Evolutionary conservation across 2,329 filamentous ascomycete genomes (phyloP).

Genomic region (Colletotrichum aenigma): DNA sequence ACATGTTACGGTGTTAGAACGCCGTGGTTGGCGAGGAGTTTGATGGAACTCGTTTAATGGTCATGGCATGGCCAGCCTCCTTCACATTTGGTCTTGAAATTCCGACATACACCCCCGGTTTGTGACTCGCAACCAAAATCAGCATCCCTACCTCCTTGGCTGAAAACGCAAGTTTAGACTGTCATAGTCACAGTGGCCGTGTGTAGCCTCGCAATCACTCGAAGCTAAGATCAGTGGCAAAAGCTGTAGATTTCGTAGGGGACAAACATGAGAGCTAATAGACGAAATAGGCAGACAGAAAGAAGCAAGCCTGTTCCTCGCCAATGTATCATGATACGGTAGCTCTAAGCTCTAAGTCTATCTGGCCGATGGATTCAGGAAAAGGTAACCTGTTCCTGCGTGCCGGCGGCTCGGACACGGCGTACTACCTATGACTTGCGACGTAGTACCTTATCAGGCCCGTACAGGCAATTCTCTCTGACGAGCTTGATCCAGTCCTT

Average conservation of each 20-base stretch:
- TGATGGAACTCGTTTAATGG: neutral
- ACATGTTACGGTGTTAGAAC: neutral
- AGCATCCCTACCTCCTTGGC: neutral
- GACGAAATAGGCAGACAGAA: neutral
- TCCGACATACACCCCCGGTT: neutral
- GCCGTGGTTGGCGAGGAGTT: neutral
- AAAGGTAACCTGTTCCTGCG: neutral
- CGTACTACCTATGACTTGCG: slow-evolving; percentile 37
- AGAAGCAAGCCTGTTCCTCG: neutral
- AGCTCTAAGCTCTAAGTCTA: neutral
- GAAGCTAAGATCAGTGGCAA: neutral
- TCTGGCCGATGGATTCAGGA: neutral
- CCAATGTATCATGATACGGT: neutral
- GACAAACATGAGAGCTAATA: neutral
- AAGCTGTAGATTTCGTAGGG: neutral
- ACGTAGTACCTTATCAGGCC: slow-evolving; percentile 56
- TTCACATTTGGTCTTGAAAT: neutral
- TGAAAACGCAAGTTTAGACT: neutral
- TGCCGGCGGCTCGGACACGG: neutral
- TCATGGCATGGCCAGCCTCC: neutral
- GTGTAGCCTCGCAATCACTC: neutral
- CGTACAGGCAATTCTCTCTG: slow-evolving; percentile 58
- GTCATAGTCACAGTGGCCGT: neutral
- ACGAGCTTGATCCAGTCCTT: slow-evolving; percentile 65
- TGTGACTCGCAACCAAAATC: neutral